A percentile compares a stretch with the other conserved stretches of the same genome.
These are phyloP conservation scores for Pichia scutulata DNA, from an alignment of 805 yeast species.

Conservation along the genomic window DNA sequence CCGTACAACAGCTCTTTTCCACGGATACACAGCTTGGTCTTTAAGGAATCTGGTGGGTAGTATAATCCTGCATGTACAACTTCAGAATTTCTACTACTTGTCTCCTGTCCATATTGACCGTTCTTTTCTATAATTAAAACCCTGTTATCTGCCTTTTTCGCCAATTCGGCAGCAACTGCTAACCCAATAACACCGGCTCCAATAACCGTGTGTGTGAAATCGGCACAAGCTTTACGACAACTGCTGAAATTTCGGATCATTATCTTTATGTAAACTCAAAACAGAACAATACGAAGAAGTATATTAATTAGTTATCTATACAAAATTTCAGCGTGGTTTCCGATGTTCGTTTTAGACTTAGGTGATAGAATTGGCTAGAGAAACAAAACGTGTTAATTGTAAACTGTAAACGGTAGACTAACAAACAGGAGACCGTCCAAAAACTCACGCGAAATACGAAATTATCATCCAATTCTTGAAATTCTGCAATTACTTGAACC, in stretches of 20 bases:
- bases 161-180: conserved; percentile 68
- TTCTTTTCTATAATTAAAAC: conserved; percentile 70
- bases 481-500: no score
- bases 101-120: conserved; percentile 61
- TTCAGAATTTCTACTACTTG: conserved; percentile 85
- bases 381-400: no score
- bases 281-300: no score
- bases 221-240: conserved; percentile 1
- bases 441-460: no score
- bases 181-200: conserved; percentile 18
- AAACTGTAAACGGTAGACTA: no score
- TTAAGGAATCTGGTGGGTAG: conserved; percentile 61
- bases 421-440: no score
- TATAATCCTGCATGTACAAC: conserved; percentile 90
- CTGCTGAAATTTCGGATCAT: background rate
- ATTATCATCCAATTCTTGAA: no score
- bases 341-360: no score
- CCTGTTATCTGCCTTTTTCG: conserved; percentile 31
- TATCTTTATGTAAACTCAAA: no score
- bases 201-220: conserved; percentile 16
- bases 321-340: no score
- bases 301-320: no score
- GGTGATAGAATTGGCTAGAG: no score
- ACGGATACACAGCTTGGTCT: conserved; percentile 60
- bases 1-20: conserved; percentile 68